Evolutionary conservation across 495 filamentous ascomycete genomes (phyloP).

Genomic region (Neurospora sp.): DNA sequence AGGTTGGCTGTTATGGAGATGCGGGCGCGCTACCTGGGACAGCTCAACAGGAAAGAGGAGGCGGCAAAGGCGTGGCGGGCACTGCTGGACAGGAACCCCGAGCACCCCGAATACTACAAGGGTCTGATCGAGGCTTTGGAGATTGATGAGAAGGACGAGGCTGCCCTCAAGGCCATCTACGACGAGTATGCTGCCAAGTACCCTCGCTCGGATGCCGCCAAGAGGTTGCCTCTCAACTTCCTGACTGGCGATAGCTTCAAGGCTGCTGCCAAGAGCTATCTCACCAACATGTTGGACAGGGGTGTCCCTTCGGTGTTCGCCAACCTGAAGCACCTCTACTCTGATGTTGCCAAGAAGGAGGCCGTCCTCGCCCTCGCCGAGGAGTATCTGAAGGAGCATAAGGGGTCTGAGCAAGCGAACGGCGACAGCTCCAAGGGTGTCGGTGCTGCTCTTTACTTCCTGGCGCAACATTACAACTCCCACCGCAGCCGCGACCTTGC

Average conservation of each 20-base stretch:
- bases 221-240: slow-evolving; percentile 83
- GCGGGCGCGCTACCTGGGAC: slow-evolving; percentile 73
- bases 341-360: slow-evolving; percentile 62
- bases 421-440: slow-evolving; percentile 56
- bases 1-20: slow-evolving; percentile 83
- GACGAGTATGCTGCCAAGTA: slow-evolving; percentile 71
- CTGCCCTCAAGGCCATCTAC: slow-evolving; percentile 59
- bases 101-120: slow-evolving; percentile 79
- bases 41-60: slow-evolving; percentile 68
- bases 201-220: slow-evolving; percentile 74
- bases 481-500: slow-evolving; percentile 70
- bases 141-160: slow-evolving; percentile 49
- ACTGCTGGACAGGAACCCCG: slow-evolving; percentile 77
- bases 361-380: slow-evolving; percentile 67
- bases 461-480: slow-evolving; percentile 96
- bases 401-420: slow-evolving; percentile 31
- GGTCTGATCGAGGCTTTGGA: slow-evolving; percentile 59
- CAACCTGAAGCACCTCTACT: slow-evolving; percentile 88
- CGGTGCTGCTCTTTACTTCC: slow-evolving; percentile 75
- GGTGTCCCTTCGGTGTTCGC: slow-evolving; percentile 96
- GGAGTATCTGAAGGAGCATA: slow-evolving; percentile 55
- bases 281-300: slow-evolving; percentile 81
- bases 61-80: slow-evolving; percentile 71
- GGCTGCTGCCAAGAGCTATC: slow-evolving; percentile 66
- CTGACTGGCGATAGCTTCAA: slow-evolving; percentile 76